A percentile compares a stretch with the other conserved stretches of the same genome.
Conservation (phyloP, 2,329 filamentous ascomycete genomes). For the Alternaria solani region DNA sequence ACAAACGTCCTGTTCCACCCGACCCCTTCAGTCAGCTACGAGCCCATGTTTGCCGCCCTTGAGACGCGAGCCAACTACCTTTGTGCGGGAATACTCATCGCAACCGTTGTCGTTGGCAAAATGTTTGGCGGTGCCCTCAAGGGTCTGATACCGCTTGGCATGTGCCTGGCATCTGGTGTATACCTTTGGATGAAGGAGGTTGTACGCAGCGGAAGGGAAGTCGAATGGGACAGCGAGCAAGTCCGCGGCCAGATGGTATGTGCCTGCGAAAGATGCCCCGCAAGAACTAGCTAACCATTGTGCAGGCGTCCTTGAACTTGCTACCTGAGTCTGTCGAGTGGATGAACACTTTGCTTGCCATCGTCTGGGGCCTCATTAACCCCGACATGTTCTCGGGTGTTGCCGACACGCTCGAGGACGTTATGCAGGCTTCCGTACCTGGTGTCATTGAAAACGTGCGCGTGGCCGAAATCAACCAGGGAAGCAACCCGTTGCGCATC, state of each 20-base stretch:
- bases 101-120: slow-evolving; percentile 78
- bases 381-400: slow-evolving; percentile 93
- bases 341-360: slow-evolving; percentile 88
- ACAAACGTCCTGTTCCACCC: slow-evolving; percentile 97
- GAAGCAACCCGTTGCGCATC: slow-evolving; percentile 87
- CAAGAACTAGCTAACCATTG: not conserved
- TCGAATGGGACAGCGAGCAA: slow-evolving; percentile 90
- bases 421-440: slow-evolving; percentile 96
- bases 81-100: slow-evolving; percentile 73
- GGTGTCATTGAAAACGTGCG: slow-evolving; percentile 92
- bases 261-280: not conserved
- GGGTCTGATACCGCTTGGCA: slow-evolving; percentile 76
- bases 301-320: slow-evolving; percentile 79
- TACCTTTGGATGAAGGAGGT: slow-evolving; percentile 92
- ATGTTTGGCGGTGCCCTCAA: slow-evolving; percentile 80
- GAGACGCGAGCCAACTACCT: slow-evolving; percentile 78
- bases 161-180: slow-evolving; percentile 77
- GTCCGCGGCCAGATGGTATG: slow-evolving; percentile 77
- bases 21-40: slow-evolving; percentile 86
- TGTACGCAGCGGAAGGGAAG: slow-evolving; percentile 78
- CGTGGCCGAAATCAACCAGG: slow-evolving; percentile 93
- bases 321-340: slow-evolving; percentile 91
- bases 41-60: slow-evolving; percentile 81
- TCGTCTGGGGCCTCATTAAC: slow-evolving; percentile 91
- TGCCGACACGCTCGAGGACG: slow-evolving; percentile 92